Conservation (phyloP, 352 stramenopile species). For the Globisporangium polare region DNA sequence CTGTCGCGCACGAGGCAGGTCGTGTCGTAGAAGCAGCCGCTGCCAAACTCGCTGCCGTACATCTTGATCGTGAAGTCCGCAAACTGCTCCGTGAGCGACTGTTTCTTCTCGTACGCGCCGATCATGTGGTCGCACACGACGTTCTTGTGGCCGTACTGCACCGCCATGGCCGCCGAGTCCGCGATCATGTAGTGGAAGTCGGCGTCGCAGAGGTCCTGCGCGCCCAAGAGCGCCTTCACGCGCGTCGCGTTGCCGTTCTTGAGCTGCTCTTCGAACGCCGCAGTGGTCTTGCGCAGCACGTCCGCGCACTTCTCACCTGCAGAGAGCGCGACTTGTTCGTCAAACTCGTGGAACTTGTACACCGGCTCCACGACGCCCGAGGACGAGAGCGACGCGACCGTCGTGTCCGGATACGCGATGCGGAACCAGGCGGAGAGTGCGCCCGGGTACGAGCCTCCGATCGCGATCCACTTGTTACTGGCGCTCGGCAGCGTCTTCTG, state of each 20-base stretch:
- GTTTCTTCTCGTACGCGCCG: constrained; percentile 40
- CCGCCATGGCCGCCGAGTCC: constrained; percentile 81
- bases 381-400: constrained; percentile 63
- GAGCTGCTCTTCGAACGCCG: constrained; percentile 65
- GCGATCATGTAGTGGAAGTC: constrained; percentile 92
- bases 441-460: constrained; percentile 83
- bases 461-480: constrained; percentile 62
- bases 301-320: constrained; percentile 55
- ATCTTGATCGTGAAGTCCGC: constrained; percentile 78
- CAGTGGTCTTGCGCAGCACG: constrained; percentile 55
- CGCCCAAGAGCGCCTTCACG: constrained; percentile 66
- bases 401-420: constrained; percentile 75
- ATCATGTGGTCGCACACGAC: constrained; percentile 65
- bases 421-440: constrained; percentile 80
- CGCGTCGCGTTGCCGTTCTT: constrained; percentile 36
- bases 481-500: constrained; percentile 26
- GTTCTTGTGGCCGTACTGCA: constrained; percentile 87
- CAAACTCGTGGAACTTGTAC: constrained; percentile 80
- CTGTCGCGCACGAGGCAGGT: constrained; percentile 49
- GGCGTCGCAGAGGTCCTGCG: constrained; percentile 44
- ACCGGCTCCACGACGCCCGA: constrained; percentile 80
- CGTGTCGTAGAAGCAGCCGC: constrained; percentile 83
- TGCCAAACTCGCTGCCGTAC: constrained; percentile 76
- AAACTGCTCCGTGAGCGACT: constrained; percentile 58
- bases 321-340: constrained; percentile 69